Base-by-base conservation (phyloP, 108 stramenopile species). In the Aurantiochytrium sp. region DNA sequence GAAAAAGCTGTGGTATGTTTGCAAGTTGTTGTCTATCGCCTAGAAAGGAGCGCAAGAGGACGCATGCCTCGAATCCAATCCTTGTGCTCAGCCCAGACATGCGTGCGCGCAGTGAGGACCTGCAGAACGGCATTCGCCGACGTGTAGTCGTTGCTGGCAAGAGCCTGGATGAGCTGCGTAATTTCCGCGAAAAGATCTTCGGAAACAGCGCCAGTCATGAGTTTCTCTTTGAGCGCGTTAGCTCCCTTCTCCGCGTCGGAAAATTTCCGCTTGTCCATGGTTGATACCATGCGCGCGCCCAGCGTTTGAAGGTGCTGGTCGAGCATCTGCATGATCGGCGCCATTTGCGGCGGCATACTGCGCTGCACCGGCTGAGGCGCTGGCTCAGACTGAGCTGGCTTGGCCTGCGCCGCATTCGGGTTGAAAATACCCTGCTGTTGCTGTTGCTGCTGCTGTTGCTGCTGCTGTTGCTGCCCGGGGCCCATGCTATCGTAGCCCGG, bases 381-480 rank as follows among this genome's bases (percentile, higher is more conserved):
- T 14, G 64, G 64, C 25, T 69, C 64, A 14, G 25, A 42, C 25
- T 28, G 25, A 6, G 76, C 49, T 10, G 76, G 49, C 45, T 47
- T 53, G 14, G 45, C 43, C 4, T 12, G 6, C n/a, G 76, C 45
- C 10, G 64, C 64, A 23, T 69, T 69, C 2, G 64, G 64, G 64
- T 69, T 69, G 18, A 69, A 69, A n/a, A 69, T 69, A n/a, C 64
- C 64, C n/a, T 83, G 76, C 28, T 83, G 76, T n/a, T 83, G 76
- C 51, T 83, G 76, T 23, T 83, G 76, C 76, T 83, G 76, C 42
- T 69, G 28, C 51, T 83, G 76, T 23, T 83, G 76, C 76, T 83
- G 76, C 42, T 69, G 28, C 1, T 83, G 76, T 45, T 83, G 76
- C 49, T 53, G 51, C 6, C 45, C 51, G 18, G 14, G 64, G 18